phyloP scores from a whole-genome alignment of 306 rosid species.

The Lupinus albus region DNA sequence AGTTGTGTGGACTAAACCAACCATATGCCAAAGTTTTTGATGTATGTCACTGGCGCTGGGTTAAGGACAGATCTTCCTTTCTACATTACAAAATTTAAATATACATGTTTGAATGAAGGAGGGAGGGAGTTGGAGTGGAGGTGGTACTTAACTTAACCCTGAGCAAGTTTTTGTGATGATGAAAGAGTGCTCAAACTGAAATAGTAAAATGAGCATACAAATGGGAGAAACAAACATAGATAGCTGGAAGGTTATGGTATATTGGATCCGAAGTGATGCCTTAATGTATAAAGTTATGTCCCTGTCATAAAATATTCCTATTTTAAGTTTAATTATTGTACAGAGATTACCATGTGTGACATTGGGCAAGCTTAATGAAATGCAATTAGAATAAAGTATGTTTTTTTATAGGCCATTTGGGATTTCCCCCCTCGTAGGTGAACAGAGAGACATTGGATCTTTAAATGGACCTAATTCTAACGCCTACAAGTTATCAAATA shows the following conservation, averaged over 20 bases:
- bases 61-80: constrained; percentile 9
- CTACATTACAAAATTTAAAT: constrained; percentile 27
- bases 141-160: constrained; percentile 5
- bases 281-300: constrained; percentile 38
- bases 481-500: too few relatives aligned
- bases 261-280: constrained; percentile 36
- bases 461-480: too few relatives aligned
- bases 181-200: constrained; percentile 14
- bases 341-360: constrained; percentile 39
- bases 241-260: constrained; percentile 1
- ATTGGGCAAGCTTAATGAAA: constrained; percentile 31
- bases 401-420: constrained; percentile 14
- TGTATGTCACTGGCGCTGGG: background rate
- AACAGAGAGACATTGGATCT: background rate
- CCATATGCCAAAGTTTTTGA: background rate
- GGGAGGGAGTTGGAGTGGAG: too few relatives aligned
- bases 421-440: background rate
- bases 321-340: constrained; percentile 42
- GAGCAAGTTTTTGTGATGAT: constrained; percentile 15
- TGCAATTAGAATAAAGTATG: constrained; percentile 37
- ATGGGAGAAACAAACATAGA: background rate
- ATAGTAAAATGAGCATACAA: background rate
- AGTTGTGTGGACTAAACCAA: background rate
- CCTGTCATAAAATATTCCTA: constrained; percentile 29
- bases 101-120: constrained; percentile 35